Evolutionary conservation across 1,284 basidiomycete genomes (phyloP).

Genomic region (Cutaneotrichosporon daszewskae): DNA sequence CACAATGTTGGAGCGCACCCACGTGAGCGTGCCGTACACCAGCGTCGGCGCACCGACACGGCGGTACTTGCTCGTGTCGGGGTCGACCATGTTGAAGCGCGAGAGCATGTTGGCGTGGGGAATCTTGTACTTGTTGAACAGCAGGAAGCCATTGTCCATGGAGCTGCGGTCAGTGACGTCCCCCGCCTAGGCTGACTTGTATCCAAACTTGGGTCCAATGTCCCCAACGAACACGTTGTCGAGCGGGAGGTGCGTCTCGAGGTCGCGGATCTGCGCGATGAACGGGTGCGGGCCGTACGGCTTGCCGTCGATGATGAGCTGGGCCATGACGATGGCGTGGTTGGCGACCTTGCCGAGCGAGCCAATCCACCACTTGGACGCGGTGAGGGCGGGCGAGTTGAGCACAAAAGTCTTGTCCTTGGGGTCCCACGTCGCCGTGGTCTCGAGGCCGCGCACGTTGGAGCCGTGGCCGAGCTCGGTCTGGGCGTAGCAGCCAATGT

Average conservation of each 20-base stretch:
- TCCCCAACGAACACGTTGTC: conserved; percentile 56
- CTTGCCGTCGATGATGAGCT: conserved; percentile 54
- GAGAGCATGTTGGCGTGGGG: conserved; percentile 56
- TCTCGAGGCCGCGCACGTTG: conserved; percentile 57
- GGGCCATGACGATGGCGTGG: conserved; percentile 56
- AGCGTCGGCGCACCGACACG: conserved; percentile 52
- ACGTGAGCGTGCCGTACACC: conserved; percentile 55
- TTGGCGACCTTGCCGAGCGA: conserved; percentile 56
- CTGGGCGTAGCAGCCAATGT: conserved; percentile 57
- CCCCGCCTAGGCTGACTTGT: conserved; percentile 51
- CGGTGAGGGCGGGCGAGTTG: conserved; percentile 52
- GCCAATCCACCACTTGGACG: conserved; percentile 57
- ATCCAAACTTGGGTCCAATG: conserved; percentile 57
- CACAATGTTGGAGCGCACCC: conserved; percentile 55
- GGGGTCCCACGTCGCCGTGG: conserved; percentile 55
- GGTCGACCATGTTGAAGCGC: conserved; percentile 55
- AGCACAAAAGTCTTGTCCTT: conserved; percentile 55
- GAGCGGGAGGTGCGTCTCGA: conserved; percentile 50
- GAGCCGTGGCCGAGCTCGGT: conserved; percentile 51
- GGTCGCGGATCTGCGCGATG: conserved; percentile 54
- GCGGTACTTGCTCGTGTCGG: conserved; percentile 45
- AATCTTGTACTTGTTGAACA: conserved; percentile 55
- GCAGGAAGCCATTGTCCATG: conserved; percentile 53
- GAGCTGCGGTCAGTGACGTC: conserved; percentile 49
- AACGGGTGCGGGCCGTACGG: conserved; percentile 56